phyloP scores from a whole-genome alignment of 1,284 basidiomycete genomes.

The Gomphus bonarii region DNA sequence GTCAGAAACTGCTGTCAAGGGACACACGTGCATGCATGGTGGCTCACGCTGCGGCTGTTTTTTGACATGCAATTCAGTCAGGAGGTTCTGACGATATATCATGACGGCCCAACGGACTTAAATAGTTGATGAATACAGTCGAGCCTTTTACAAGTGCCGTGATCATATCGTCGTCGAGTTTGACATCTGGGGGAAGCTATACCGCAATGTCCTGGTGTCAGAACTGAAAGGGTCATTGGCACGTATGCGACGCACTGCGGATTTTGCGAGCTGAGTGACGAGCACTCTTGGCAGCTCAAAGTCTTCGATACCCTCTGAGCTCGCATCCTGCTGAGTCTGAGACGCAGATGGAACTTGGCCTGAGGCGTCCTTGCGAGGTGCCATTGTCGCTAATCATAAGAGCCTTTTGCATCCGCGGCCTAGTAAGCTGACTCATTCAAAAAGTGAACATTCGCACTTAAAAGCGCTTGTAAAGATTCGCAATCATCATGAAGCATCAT shows the following conservation, averaged over 20 bases:
- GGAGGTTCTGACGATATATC: neutral
- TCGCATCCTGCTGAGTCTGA: constrained; percentile 63
- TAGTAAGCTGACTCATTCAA: no score
- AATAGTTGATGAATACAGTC: constrained; percentile 85
- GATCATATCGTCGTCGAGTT: constrained; percentile 81
- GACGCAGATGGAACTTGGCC: constrained; percentile 40
- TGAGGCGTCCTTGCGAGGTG: constrained; percentile 40
- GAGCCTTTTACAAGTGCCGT: constrained; percentile 76
- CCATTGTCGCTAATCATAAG: neutral
- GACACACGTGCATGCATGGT: neutral
- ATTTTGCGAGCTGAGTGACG: constrained; percentile 77
- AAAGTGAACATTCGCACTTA: no score
- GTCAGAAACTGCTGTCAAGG: constrained; percentile 12
- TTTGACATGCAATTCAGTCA: neutral
- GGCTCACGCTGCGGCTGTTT: constrained; percentile 59
- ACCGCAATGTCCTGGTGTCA: neutral
- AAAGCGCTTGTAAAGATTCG: no score
- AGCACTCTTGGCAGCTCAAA: constrained; percentile 78
- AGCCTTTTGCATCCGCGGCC: neutral
- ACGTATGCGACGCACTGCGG: constrained; percentile 30
- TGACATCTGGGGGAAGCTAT: constrained; percentile 75
- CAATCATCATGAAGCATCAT: no score
- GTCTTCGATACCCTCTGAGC: constrained; percentile 74
- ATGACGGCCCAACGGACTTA: constrained; percentile 37
- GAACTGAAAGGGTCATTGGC: neutral